Base-by-base conservation (phyloP, 2,329 filamentous ascomycete species). In the Cordyceps javanica region DNA sequence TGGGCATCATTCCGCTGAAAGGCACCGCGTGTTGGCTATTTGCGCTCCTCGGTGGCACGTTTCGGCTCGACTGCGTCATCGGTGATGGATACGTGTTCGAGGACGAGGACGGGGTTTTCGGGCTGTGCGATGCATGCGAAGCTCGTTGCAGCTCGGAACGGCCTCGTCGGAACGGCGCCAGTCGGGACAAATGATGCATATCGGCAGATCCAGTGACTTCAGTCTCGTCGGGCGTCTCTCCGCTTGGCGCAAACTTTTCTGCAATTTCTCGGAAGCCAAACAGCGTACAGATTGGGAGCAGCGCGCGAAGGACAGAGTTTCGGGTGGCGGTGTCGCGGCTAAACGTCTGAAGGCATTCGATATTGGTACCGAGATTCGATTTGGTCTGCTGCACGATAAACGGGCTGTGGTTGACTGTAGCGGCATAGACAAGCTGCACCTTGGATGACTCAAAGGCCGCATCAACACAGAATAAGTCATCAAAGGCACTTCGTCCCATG, bases 391-490 rank as follows among this genome's bases (percentile, higher is more conserved):
- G 51, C 16, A 62, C 52, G 39, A 61, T 59, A n/a, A 61, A 57
- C 5, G 60, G 61, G 30, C 55, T 60, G 26, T 60, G 60, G 14
- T 61, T 62, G 3, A 62, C 62, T 25, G 64, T 65, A 3, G 66
- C 62, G 5, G 64, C 58, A 42, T 66, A 64, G 8, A 68, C 61
- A 28, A 67, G 62, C 23, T 67, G 66, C 21, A 68, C 63, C 48
- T 67, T 68, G 46, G 64, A 60, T 7, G 66, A 62, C 50, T 67
- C 66, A 23, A 63, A 58, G 9, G 62, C 60, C 16, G 63, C 64
- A 39, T 62, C 63, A 14, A 61, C 56, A 26, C 62, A 63, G 38
- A 63, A 62, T 4, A 61, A 58, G 39, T 68, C 66, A 42, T 65
- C 64, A 34, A 67, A 65, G 10, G 60, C 58, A 3, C 21, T 53